Evolutionary conservation across 177 flowering plant genomes (phyloP).

Genomic region (Vitis hybrid): DNA sequence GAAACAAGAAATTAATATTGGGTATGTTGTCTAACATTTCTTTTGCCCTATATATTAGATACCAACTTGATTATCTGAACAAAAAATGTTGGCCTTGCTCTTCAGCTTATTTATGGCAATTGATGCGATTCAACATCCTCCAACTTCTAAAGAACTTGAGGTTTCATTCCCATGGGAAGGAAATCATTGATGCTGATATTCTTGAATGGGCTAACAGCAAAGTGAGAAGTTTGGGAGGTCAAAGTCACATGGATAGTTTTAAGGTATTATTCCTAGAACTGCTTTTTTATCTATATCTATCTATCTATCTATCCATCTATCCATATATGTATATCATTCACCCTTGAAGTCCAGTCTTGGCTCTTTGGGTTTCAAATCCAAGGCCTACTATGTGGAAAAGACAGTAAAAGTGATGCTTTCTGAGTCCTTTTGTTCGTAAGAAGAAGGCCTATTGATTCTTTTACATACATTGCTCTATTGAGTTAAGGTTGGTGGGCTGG

Average conservation of each 20-base stretch:
- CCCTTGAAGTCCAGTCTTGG: too few relatives aligned
- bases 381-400: neutral
- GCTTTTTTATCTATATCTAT: neutral
- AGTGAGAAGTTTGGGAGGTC: constrained; percentile 63
- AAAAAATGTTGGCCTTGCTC: constrained; percentile 8
- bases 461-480: too few relatives aligned
- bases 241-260: constrained; percentile 67
- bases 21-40: constrained; percentile 40
- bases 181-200: constrained; percentile 77
- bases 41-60: neutral
- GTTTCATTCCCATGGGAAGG: constrained; percentile 76
- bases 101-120: constrained; percentile 85
- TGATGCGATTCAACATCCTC: constrained; percentile 84
- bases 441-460: too few relatives aligned
- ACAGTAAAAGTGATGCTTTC: too few relatives aligned
- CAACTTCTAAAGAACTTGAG: constrained; percentile 79
- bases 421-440: too few relatives aligned
- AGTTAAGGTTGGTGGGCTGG: too few relatives aligned
- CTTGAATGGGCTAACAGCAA: constrained; percentile 76
- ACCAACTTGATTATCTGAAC: neutral
- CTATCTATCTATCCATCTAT: neutral
- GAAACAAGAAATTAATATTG: constrained; percentile 78
- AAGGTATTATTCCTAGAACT: constrained; percentile 46
- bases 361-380: neutral
- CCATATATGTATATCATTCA: neutral